Evolutionary conservation across 192 early-diverging fungal species (phyloP).

Genomic region (Rhizophagus sp.): DNA sequence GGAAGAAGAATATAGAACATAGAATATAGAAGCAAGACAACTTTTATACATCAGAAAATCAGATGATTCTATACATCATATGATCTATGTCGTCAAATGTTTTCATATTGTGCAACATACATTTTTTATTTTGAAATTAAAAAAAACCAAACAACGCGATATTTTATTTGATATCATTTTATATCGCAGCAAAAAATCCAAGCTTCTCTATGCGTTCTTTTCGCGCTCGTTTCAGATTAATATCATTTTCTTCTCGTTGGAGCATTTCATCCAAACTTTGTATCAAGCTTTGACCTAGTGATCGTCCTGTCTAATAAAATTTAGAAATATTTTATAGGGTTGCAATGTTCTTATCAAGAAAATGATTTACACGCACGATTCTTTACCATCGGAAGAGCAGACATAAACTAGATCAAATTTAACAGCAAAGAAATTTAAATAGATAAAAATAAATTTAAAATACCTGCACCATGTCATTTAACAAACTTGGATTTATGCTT

Average conservation of each 20-base stretch:
- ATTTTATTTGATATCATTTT: neutral
- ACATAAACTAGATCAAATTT: neutral
- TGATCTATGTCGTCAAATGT: neutral
- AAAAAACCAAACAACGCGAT: too few species aligned
- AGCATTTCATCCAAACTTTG: conserved; percentile 49
- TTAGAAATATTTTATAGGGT: neutral
- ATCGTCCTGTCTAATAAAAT: conserved; percentile 36
- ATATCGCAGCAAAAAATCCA: conserved; percentile 56
- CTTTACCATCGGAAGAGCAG: neutral
- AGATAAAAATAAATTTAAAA: neutral
- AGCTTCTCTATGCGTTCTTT: conserved; percentile 52
- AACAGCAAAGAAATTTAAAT: neutral
- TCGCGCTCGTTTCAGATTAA: conserved; percentile 41
- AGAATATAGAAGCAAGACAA: too few species aligned
- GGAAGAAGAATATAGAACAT: too few species aligned
- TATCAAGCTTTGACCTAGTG: conserved; percentile 51
- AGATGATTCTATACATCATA: neutral
- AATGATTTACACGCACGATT: too few species aligned
- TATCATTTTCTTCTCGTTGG: conserved; percentile 47
- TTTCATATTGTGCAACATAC: too few species aligned
- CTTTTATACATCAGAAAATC: neutral
- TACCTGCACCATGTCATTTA: conserved; percentile 83
- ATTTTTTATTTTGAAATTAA: too few species aligned
- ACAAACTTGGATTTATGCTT: conserved; percentile 72
- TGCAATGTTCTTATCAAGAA: neutral